These are phyloP conservation scores for Xerophyta viscosa DNA, from an alignment of 106 monocot genomes.

Conservation along the genomic window DNA sequence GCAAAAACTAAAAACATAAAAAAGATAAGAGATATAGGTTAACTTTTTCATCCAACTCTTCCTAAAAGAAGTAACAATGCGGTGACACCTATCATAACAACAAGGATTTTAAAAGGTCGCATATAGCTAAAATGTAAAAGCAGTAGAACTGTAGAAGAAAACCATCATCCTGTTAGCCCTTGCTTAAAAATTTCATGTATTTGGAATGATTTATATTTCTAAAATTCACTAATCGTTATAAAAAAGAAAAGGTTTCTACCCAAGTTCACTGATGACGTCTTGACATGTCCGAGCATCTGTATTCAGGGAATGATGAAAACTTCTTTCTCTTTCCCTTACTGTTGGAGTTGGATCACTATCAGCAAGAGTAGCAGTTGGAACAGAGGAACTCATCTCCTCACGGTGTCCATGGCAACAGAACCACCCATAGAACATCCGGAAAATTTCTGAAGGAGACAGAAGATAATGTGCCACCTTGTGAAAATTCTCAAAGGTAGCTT, in stretches of 20 bases:
- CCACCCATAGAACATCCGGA: conserved; percentile 35
- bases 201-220: no score
- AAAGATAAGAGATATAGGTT: no score
- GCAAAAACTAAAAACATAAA: no score
- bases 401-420: conserved; percentile 18
- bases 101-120: no score
- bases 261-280: conserved; percentile 95
- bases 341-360: conserved; percentile 61
- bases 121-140: no score
- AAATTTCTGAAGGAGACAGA: conserved; percentile 70
- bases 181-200: no score
- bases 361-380: conserved; percentile 63
- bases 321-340: conserved; percentile 42
- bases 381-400: conserved; percentile 6
- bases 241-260: conserved; percentile 35
- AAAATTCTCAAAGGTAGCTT: conserved; percentile 68
- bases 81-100: no score
- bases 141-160: no score
- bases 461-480: conserved; percentile 82
- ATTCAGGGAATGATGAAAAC: conserved; percentile 67
- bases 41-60: no score
- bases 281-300: conserved; percentile 92
- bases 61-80: no score
- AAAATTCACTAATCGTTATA: no score
- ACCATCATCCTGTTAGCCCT: no score